A percentile compares a stretch with the other conserved stretches of the same genome.
phyloP scores from a whole-genome alignment of 805 yeast species.

The Wickerhamomyces ciferrii region DNA sequence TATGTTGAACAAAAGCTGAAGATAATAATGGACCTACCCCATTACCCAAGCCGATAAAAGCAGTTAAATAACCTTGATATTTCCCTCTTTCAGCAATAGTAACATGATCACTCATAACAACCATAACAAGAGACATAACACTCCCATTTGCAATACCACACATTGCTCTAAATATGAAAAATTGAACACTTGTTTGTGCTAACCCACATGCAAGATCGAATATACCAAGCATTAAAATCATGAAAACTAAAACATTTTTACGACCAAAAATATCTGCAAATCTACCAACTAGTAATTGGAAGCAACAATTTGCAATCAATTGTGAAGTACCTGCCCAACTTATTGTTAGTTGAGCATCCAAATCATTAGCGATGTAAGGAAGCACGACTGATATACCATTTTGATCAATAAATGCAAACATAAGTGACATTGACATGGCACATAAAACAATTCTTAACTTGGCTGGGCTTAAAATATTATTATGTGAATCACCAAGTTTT shows the following conservation, averaged over 20 bases:
- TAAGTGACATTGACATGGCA: constrained; percentile 13
- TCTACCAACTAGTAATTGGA: constrained; percentile 50
- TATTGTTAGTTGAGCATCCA: constrained; percentile 42
- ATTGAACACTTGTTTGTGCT: constrained; percentile 42
- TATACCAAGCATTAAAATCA: constrained; percentile 33
- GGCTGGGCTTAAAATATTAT: constrained; percentile 4
- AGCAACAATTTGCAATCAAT: constrained; percentile 45
- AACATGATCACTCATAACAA: constrained; percentile 49
- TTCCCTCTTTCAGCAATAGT: constrained; percentile 48
- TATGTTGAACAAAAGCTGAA: constrained; percentile 39
- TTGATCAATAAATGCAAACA: constrained; percentile 15
- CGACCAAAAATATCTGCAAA: constrained; percentile 54
- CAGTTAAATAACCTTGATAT: constrained; percentile 51
- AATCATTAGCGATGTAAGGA: constrained; percentile 41
- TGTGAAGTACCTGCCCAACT: constrained; percentile 59
- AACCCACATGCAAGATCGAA: constrained; percentile 49
- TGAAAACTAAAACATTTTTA: constrained; percentile 36
- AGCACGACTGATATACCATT: constrained; percentile 15
- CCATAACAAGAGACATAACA: constrained; percentile 44
- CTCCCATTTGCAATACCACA: constrained; percentile 59
- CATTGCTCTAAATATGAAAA: constrained; percentile 47
- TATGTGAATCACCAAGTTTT: constrained; percentile 15
- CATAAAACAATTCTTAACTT: constrained; percentile 5
- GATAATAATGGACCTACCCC: constrained; percentile 52
- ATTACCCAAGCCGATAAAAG: constrained; percentile 45